Percentiles rank a stretch among this genome's conserved stretches.
phyloP scores from a whole-genome alignment of 495 filamentous ascomycete genomes.

The Geopyxis carbonaria region DNA sequence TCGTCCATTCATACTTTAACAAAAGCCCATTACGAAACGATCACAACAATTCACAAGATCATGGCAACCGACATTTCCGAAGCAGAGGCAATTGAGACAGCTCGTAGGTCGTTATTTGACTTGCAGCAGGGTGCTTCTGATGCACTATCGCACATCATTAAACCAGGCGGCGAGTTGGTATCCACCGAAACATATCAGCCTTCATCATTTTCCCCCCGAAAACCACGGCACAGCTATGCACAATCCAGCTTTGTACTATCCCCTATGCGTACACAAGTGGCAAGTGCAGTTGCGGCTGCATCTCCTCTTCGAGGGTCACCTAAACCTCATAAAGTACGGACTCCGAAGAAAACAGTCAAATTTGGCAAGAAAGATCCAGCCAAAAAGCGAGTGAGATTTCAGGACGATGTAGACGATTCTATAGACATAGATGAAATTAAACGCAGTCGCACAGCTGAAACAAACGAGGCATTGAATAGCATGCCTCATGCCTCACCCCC shows the following conservation, averaged over 20 bases:
- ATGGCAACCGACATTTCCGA: constrained; percentile 52
- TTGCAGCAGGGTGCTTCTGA: constrained; percentile 59
- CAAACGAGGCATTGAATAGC: constrained; percentile 42
- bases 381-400: constrained; percentile 78
- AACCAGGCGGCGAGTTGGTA: constrained; percentile 62
- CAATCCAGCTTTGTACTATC: constrained; percentile 25
- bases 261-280: constrained; percentile 27
- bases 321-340: constrained; percentile 50
- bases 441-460: too few relatives aligned
- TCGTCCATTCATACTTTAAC: constrained; percentile 64
- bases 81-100: constrained; percentile 62
- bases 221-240: constrained; percentile 12
- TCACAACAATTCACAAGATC: constrained; percentile 62
- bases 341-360: constrained; percentile 51
- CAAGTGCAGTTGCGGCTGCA: too few relatives aligned
- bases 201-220: constrained; percentile 8
- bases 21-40: constrained; percentile 78
- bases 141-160: constrained; percentile 64
- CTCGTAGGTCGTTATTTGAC: constrained; percentile 58
- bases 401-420: constrained; percentile 68
- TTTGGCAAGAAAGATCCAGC: constrained; percentile 53
- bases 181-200: constrained; percentile 33
- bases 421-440: constrained; percentile 75
- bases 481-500: constrained; percentile 36
- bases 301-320: constrained; percentile 15